Percentiles rank a stretch among this genome's conserved stretches.
Conservation (phyloP, 2,329 filamentous ascomycete genomes). For the Botryotinia calthae region DNA sequence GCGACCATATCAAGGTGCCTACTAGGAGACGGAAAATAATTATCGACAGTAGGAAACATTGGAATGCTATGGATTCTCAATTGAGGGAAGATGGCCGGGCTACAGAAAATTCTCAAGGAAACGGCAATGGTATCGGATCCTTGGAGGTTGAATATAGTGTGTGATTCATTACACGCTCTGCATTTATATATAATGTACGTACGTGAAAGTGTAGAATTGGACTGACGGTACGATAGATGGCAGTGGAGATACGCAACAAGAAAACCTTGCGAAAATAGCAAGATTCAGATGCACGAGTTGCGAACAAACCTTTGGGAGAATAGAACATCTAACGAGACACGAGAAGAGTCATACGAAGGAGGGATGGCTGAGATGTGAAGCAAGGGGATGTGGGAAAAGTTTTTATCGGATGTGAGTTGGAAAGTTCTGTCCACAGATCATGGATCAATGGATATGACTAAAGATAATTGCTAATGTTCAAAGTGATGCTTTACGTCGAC, state of each 20-base stretch:
- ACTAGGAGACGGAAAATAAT: neutral
- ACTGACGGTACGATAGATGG: neutral
- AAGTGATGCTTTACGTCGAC: conserved; percentile 13
- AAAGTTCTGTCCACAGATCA: neutral
- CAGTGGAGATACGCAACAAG: neutral
- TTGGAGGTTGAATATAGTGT: neutral
- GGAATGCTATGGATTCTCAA: neutral
- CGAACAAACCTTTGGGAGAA: neutral
- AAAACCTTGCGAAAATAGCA: neutral
- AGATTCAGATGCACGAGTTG: conserved; percentile 4
- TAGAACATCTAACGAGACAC: conserved; percentile 13
- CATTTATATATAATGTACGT: neutral
- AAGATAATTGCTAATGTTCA: neutral
- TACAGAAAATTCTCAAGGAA: neutral
- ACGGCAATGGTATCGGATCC: neutral
- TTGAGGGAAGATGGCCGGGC: neutral
- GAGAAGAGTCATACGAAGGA: neutral
- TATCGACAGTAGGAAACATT: neutral
- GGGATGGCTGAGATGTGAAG: conserved; percentile 1
- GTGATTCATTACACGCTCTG: neutral
- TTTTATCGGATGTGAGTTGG: conserved; percentile 12
- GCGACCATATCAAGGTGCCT: neutral
- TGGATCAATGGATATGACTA: neutral
- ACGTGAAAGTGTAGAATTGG: neutral
- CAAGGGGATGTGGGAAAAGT: conserved; percentile 1